Evolutionary conservation across 1,139 yeast genomes (phyloP), one percentile per base, ranked within the genome.

Genomic region (Saccharomyces hybrid): DNA sequence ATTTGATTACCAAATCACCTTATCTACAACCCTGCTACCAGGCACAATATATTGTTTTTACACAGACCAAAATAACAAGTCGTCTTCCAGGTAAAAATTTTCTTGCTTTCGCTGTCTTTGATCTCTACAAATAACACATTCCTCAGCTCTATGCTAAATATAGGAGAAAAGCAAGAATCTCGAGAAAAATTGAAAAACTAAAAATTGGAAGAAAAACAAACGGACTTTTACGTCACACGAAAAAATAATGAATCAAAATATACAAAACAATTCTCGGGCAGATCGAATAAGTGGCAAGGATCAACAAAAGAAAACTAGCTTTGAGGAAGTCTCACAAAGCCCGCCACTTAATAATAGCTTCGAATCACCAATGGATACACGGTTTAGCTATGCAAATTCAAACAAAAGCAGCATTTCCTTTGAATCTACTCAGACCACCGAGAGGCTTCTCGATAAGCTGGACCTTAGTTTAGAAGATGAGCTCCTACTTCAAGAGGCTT

Each of bases 391-490:
- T 38, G 44, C 44, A 9, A 13, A 38, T 16, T 38, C 44, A 16
- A 56, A 57, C 28, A 38, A 47, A 23, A 64, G 67, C 52, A 42
- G 56, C 9, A 26, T 64, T 26, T 67, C 71, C 2, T 62, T 66
- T 31, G 70, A 67, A 28, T 66, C 70, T 7, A 57, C 64, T 2
- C 55, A 61, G 44, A 67, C 71, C 0, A 63, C 64, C 5, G 69
- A 61, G 49, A 56, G 72, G 46, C 49, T 69, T 51, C 50, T 69
- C 20, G 72, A 69, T 49, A 66, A 63, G 52, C 51, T 69, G 23
- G 71, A 67, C 5, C 55, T 69, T 28, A 62, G 65, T 48, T 59
- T 57, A 4, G 71, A 69, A 41, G 72, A 69, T 51, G 71, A 69
- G 34, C 50, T 59, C 23, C 52, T 66, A 7, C 53, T 64, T 31